phyloP scores from a whole-genome alignment of 495 filamentous ascomycete genomes.

The Filosporella fistucella region DNA sequence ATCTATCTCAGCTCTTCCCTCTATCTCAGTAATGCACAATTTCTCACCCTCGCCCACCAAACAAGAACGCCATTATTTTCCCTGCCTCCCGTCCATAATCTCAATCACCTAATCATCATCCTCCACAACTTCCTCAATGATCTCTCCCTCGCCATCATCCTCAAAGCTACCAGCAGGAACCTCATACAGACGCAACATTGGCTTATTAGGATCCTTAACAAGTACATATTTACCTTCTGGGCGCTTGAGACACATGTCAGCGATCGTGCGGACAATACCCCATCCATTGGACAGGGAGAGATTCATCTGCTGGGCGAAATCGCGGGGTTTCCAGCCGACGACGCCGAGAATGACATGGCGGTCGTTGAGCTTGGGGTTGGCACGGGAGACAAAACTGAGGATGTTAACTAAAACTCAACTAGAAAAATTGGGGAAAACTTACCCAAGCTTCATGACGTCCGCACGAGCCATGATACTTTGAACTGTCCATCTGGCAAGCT shows the following conservation, averaged over 20 bases:
- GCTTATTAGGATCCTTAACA: conserved; percentile 92
- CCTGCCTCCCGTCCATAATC: no score
- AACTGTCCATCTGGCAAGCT: conserved; percentile 93
- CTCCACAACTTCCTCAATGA: conserved; percentile 22
- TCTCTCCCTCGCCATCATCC: conserved; percentile 43
- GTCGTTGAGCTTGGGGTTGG: conserved; percentile 82
- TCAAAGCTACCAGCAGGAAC: conserved; percentile 86
- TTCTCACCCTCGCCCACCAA: no score
- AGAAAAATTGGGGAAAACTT: conserved; percentile 21
- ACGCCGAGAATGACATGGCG: conserved; percentile 94
- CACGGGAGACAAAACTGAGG: conserved; percentile 82
- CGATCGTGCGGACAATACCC: conserved; percentile 97
- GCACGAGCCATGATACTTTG: conserved; percentile 94
- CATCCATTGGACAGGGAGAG: conserved; percentile 93
- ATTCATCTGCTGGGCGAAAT: conserved; percentile 98
- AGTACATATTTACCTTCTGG: conserved; percentile 69
- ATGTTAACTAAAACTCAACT: conserved; percentile 15
- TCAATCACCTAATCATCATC: conserved; percentile 20
- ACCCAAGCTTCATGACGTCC: conserved; percentile 96
- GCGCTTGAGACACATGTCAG: conserved; percentile 78
- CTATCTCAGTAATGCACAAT: no score
- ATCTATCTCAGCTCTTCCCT: no score
- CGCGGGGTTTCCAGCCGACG: conserved; percentile 91
- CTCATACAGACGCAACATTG: conserved; percentile 85
- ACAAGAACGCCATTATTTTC: no score